Percentiles rank a stretch among this genome's conserved stretches.
Evolutionary conservation across 352 stramenopile genomes (phyloP).

Genomic region (Pythium aristosporum): DNA sequence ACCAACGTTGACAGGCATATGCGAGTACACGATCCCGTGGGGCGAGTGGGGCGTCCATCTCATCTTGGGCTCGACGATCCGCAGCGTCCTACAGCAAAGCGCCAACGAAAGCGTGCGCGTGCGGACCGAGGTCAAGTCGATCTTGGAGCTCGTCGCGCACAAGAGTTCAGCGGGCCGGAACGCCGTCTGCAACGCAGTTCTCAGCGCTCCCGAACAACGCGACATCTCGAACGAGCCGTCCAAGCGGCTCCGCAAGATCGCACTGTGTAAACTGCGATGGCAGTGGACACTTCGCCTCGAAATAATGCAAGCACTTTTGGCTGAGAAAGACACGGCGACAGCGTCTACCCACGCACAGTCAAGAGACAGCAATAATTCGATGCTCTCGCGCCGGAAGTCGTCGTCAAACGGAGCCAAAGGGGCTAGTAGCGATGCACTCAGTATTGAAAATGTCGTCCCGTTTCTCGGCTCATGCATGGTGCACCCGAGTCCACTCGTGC

Average conservation of each 20-base stretch:
- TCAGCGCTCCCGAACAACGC: slow-evolving; percentile 64
- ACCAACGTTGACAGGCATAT: slow-evolving; percentile 17
- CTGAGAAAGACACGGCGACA: slow-evolving; percentile 17
- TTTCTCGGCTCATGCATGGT: slow-evolving; percentile 67
- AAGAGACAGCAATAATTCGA: neutral
- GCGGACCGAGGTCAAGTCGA: slow-evolving; percentile 41
- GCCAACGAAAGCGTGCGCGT: slow-evolving; percentile 66
- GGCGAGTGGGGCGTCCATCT: slow-evolving; percentile 79
- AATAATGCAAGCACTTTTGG: slow-evolving; percentile 55
- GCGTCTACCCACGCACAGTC: neutral
- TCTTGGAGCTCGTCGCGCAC: slow-evolving; percentile 44
- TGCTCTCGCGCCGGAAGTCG: slow-evolving; percentile 32
- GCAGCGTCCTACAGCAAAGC: slow-evolving; percentile 70
- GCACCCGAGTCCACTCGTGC: slow-evolving; percentile 53
- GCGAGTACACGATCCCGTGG: slow-evolving; percentile 68
- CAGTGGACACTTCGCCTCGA: slow-evolving; percentile 61
- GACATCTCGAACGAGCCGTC: slow-evolving; percentile 36
- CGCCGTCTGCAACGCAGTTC: slow-evolving; percentile 67
- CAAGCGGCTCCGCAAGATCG: slow-evolving; percentile 43
- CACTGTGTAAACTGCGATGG: slow-evolving; percentile 56
- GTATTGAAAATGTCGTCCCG: slow-evolving; percentile 66
- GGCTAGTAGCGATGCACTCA: slow-evolving; percentile 34
- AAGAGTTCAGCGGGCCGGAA: slow-evolving; percentile 58
- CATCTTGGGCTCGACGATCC: slow-evolving; percentile 71
- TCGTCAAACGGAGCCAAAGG: slow-evolving; percentile 31